Evolutionary conservation across 306 rosid genomes (phyloP), one percentile per base, ranked within the genome.

Genomic region (Corylus heterophylla): DNA sequence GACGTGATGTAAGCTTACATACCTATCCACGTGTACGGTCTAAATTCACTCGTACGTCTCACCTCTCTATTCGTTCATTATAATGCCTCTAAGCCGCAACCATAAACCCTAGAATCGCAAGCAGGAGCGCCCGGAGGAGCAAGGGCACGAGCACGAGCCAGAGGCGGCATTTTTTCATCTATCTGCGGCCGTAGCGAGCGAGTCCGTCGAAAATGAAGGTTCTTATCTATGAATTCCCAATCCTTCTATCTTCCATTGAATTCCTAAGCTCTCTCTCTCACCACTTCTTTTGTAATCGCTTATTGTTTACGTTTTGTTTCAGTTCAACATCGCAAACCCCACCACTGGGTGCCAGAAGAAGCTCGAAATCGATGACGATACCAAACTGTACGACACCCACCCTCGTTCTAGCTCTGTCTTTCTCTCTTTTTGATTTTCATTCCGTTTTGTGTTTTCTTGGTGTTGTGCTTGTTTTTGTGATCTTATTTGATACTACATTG

Each of bases 271-370:
- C 45, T 42, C 45, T 42, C 45, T 42, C 45, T 42, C 45, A 5
- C 45, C 45, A 5, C 48, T 67, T 10, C 8, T 18, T 67, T 12
- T 12, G 1, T 37, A 31, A 68, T 20, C 16, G 7, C 1, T 9
- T 56, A 35, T 54, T 69, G 17, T 59, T 61, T 74, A 27, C 2
- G 1, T 37, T 52, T 13, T 1, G 18, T 80, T 77, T 39, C 70
- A 77, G 82, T 84, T 84, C 25, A 84, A 84, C 71, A 80, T 84
- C 50, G 82, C 85, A 8, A 84, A 84, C 48, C 84, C 87, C 63
- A 84, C 74, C 68, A 80, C 85, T 25, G 82, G 87, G 44, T 84
- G 87, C 84, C 82, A 84, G 55, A 80, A 84, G 67, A 84, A 80
- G 85, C 82, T 84, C 11, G 82, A 84, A 54, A 80, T 84, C 48